Evolutionary conservation across 2,329 filamentous ascomycete species (phyloP).

Genomic region (Nectriaceae sp.): DNA sequence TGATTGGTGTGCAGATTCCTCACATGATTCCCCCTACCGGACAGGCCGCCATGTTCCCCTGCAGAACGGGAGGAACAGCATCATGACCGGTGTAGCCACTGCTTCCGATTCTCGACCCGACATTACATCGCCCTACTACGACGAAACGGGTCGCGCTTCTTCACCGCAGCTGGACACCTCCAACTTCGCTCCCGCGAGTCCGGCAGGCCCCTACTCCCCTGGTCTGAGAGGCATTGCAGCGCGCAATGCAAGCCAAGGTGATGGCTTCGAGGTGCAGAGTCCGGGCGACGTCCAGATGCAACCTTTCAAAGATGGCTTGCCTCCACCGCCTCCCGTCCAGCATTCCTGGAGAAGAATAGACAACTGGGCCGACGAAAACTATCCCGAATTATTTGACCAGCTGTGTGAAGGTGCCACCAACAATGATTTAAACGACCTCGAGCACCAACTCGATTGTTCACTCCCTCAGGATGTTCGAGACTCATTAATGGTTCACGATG

Average conservation of each 20-base stretch:
- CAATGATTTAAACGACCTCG: constrained; percentile 95
- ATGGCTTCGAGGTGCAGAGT: constrained; percentile 70
- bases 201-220: constrained; percentile 77
- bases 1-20: constrained; percentile 67
- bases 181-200: constrained; percentile 44
- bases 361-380: constrained; percentile 90
- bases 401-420: constrained; percentile 87
- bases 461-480: constrained; percentile 92
- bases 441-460: constrained; percentile 93
- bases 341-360: constrained; percentile 97
- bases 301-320: constrained; percentile 87
- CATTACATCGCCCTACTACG: constrained; percentile 75
- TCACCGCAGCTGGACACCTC: constrained; percentile 34
- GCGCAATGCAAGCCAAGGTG: constrained; percentile 61
- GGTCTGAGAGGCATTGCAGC: constrained; percentile 81
- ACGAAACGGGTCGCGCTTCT: constrained; percentile 63
- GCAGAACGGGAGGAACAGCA: constrained; percentile 76
- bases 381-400: constrained; percentile 91
- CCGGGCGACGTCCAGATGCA: constrained; percentile 94
- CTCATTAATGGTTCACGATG: constrained; percentile 87
- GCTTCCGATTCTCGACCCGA: constrained; percentile 87
- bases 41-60: constrained; percentile 89
- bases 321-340: constrained; percentile 81
- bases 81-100: constrained; percentile 85
- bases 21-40: constrained; percentile 89